Percentiles rank a stretch among this genome's conserved stretches.
phyloP scores from a whole-genome alignment of 495 filamentous ascomycete species.

The Wilcoxina mikolae region DNA sequence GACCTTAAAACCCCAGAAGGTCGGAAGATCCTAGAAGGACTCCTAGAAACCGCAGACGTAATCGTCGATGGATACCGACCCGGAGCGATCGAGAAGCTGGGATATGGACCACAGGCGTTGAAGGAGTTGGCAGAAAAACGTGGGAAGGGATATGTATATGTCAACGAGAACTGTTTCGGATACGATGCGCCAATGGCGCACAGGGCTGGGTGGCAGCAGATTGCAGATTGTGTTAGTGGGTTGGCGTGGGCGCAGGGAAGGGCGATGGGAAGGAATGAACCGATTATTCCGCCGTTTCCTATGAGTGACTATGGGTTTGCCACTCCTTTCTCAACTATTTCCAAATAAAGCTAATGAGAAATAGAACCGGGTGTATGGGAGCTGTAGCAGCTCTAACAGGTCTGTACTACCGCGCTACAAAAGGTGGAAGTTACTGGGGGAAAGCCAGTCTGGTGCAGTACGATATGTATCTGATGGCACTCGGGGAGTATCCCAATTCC shows the following conservation, averaged over 20 bases:
- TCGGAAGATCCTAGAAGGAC: conserved; percentile 41
- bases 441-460: conserved; percentile 52
- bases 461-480: conserved; percentile 49
- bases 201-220: conserved; percentile 45
- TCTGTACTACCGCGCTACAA: conserved; percentile 45
- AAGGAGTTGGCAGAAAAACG: conserved; percentile 27
- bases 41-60: conserved; percentile 34
- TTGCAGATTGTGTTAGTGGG: conserved; percentile 46
- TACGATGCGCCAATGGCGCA: conserved; percentile 36
- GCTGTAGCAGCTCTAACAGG: conserved; percentile 49
- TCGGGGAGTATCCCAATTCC: conserved; percentile 44
- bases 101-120: conserved; percentile 39
- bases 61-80: conserved; percentile 56
- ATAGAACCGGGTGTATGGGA: conserved; percentile 41
- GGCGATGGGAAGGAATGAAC: conserved; percentile 54
- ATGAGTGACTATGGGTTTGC: conserved; percentile 57
- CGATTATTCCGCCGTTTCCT: conserved; percentile 66
- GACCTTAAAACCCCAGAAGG: conserved; percentile 44
- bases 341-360: conserved; percentile 20
- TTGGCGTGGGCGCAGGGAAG: conserved; percentile 60
- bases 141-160: conserved; percentile 51
- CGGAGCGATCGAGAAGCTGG: conserved; percentile 48
- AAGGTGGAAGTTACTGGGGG: conserved; percentile 51
- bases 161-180: conserved; percentile 62
- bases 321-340: not conserved